phyloP scores from a whole-genome alignment of 2,329 filamentous ascomycete genomes.

The Colletotrichum noveboracense region DNA sequence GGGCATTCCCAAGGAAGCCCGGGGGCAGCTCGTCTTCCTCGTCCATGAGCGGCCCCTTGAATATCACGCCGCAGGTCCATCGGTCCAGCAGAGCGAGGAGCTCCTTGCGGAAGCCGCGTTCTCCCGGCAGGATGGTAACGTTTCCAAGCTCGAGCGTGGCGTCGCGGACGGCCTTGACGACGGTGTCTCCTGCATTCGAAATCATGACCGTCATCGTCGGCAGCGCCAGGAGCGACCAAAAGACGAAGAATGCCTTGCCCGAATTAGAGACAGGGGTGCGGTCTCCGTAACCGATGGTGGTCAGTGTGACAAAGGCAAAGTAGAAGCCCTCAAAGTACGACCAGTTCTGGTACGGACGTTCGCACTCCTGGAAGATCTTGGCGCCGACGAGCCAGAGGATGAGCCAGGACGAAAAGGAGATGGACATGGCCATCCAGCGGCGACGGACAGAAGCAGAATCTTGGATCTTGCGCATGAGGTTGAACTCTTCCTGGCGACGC shows the following conservation, averaged over 20 bases:
- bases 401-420: conserved; percentile 72
- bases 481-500: conserved; percentile 73
- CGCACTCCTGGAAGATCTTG: conserved; percentile 67
- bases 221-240: conserved; percentile 86
- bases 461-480: conserved; percentile 84
- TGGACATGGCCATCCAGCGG: conserved; percentile 74
- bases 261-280: conserved; percentile 76
- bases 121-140: conserved; percentile 65
- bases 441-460: conserved; percentile 66
- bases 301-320: conserved; percentile 81
- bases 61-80: conserved; percentile 11
- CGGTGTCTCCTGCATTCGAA: conserved; percentile 82
- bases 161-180: conserved; percentile 68
- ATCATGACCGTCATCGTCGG: conserved; percentile 90
- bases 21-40: conserved; percentile 42
- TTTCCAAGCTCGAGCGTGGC: conserved; percentile 61
- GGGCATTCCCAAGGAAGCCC: conserved; percentile 44
- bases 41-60: conserved; percentile 23
- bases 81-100: conserved; percentile 41
- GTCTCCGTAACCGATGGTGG: conserved; percentile 87
- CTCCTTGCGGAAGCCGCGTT: conserved; percentile 51
- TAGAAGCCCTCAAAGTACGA: conserved; percentile 84
- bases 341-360: conserved; percentile 63
- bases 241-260: conserved; percentile 87
- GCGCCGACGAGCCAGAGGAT: conserved; percentile 84